Evolutionary conservation across 768 basidiomycete species (phyloP), one percentile per base, ranked within the genome.

Genomic region (Fomitopsis serialis): DNA sequence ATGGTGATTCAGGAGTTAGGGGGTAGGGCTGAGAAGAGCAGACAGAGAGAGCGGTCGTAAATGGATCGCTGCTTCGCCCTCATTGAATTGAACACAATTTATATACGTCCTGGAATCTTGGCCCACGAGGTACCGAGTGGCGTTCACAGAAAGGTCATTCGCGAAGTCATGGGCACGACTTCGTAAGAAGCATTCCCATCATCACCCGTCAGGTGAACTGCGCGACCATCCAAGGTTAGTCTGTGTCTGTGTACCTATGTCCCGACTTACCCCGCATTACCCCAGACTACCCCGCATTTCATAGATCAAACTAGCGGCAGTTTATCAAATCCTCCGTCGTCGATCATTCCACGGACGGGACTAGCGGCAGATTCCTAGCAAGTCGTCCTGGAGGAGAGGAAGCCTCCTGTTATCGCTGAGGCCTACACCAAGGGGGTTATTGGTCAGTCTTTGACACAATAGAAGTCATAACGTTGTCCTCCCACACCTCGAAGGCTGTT

Each of bases 1-100:
- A 70, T 71, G 70, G 71, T 74, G 56, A 35, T 53, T 52, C 24
- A 34, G 34, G 42, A 34, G 45, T 50, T 24, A 45, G 45, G 50
- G 23, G 54, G 58, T 50, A 54, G 47, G 42, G 50, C 56, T 54
- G 42, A 58, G 42, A 52, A 53, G 50, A 55, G 22, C 36, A 22
- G 12, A 42, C 24, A 35, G 22, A 19, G n/a, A 51, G 50, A 48
- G 35, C 25, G 48, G 42, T 34, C 42, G 44, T 35, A 21, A 24
- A 35, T 36, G 48, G 42, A 24, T 51, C 50, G n/a, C 50, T 51
- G 50, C 45, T 40, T 46, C 45, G 32, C 24, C 44, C 22, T 2
- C 13, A 22, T 36, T 44, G 22, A 13, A 47, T 36, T 40, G 13
- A n/a, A 23, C 22, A 21, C 8, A 15, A n/a, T 46, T 46, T 53